Percentiles rank a stretch among this genome's conserved stretches.
phyloP scores from a whole-genome alignment of 1,139 yeast genomes.

The Kodamaea ohmeri region DNA sequence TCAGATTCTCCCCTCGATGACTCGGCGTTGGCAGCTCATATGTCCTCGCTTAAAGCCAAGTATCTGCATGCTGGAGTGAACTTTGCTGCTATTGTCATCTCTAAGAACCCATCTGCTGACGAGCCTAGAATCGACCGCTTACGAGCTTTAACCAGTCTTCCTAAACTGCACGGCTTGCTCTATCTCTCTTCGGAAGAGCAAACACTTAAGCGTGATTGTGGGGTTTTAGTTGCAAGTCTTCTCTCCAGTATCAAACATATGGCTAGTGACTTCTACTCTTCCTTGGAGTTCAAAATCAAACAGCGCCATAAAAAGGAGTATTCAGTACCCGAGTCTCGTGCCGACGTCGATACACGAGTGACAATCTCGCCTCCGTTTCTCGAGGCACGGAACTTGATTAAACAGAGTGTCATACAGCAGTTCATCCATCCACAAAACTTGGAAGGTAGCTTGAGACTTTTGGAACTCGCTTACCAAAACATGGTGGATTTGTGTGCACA shows the following conservation, averaged over 20 bases:
- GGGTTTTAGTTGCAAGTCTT: constrained; percentile 28
- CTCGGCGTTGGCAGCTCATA: constrained; percentile 17
- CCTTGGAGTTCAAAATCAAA: constrained; percentile 32
- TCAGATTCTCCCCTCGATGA: constrained; percentile 3
- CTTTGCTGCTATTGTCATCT: constrained; percentile 30
- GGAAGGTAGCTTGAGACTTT: constrained; percentile 28
- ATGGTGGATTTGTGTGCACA: constrained; percentile 28
- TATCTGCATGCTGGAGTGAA: constrained; percentile 22
- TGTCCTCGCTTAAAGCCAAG: constrained; percentile 20
- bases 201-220: constrained; percentile 27
- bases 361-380: constrained; percentile 38
- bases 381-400: constrained; percentile 40
- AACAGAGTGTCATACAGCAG: constrained; percentile 37
- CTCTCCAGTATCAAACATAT: constrained; percentile 29
- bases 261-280: constrained; percentile 36
- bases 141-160: constrained; percentile 30
- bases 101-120: constrained; percentile 17
- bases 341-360: constrained; percentile 28
- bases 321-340: constrained; percentile 28
- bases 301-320: constrained; percentile 41
- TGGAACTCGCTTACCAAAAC: constrained; percentile 37
- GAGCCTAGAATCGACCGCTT: constrained; percentile 24
- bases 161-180: constrained; percentile 31
- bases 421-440: constrained; percentile 35
- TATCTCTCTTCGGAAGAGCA: constrained; percentile 20